phyloP scores from a whole-genome alignment of 495 filamentous ascomycete genomes.

The Podospora comata region DNA sequence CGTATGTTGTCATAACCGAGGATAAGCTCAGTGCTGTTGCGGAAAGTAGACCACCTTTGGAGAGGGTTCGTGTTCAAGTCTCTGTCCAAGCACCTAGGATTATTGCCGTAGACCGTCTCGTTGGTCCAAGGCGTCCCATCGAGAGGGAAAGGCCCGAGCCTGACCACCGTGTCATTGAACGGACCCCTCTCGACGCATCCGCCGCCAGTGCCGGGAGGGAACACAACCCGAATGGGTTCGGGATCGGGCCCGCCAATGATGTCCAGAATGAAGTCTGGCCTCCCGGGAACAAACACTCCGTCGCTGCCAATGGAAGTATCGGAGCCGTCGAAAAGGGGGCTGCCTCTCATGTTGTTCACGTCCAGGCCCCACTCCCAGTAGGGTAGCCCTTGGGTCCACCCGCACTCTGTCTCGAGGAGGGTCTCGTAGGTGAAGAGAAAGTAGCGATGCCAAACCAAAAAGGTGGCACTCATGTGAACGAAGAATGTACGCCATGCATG shows the following conservation, averaged over 20 bases:
- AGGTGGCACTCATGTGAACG: slow-evolving; percentile 62
- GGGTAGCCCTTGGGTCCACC: slow-evolving; percentile 49
- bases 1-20: slow-evolving; percentile 44
- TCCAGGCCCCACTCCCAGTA: slow-evolving; percentile 66
- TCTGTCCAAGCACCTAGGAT: slow-evolving; percentile 61
- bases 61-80: slow-evolving; percentile 55
- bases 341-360: slow-evolving; percentile 47
- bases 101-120: slow-evolving; percentile 41
- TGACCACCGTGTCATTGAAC: slow-evolving; percentile 49
- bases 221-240: slow-evolving; percentile 7
- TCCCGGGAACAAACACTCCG: slow-evolving; percentile 44
- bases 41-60: slow-evolving; percentile 35
- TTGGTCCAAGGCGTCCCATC: slow-evolving; percentile 15
- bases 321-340: slow-evolving; percentile 61
- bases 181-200: slow-evolving; percentile 63
- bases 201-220: slow-evolving; percentile 56
- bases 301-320: slow-evolving; percentile 61
- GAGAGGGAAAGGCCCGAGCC: slow-evolving; percentile 51
- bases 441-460: slow-evolving; percentile 70
- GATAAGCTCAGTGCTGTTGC: slow-evolving; percentile 45
- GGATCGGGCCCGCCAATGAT: not conserved
- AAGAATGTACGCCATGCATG: slow-evolving; percentile 60
- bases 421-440: slow-evolving; percentile 63
- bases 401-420: slow-evolving; percentile 63
- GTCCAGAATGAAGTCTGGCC: slow-evolving; percentile 15